phyloP scores from a whole-genome alignment of 2,329 filamentous ascomycete species.

The Cytospora leucostoma region DNA sequence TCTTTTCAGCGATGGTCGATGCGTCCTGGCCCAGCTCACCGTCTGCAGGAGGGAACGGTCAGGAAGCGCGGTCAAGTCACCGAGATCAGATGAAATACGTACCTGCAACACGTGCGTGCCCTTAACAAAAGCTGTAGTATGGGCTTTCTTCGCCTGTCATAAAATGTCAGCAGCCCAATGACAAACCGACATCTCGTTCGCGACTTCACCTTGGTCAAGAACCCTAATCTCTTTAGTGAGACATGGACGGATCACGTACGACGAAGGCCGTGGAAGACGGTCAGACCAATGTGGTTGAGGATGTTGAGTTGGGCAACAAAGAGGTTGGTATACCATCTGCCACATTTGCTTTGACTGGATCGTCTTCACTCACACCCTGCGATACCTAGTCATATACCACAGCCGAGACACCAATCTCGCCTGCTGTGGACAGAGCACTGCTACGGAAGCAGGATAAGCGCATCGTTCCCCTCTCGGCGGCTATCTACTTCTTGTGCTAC shows the following conservation, averaged over 20 bases:
- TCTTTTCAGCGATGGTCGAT: too few species aligned
- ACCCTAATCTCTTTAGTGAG: not conserved
- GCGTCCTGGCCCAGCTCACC: too few species aligned
- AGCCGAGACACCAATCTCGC: constrained; percentile 3
- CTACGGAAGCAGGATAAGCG: constrained; percentile 50
- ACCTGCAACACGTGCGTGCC: too few species aligned
- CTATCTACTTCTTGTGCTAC: constrained; percentile 58
- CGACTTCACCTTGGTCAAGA: too few species aligned
- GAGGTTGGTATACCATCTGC: constrained; percentile 11
- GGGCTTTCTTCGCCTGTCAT: too few species aligned
- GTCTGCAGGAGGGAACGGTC: too few species aligned
- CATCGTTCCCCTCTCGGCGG: constrained; percentile 55
- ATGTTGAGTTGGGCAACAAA: constrained; percentile 18
- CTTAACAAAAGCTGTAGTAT: too few species aligned
- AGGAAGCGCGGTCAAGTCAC: too few species aligned
- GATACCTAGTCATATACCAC: not conserved
- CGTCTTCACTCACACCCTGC: not conserved
- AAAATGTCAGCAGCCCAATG: not conserved
- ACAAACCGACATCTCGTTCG: not conserved
- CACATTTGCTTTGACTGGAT: not conserved
- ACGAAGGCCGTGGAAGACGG: constrained; percentile 7
- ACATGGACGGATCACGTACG: constrained; percentile 4
- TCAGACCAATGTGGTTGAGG: constrained; percentile 10
- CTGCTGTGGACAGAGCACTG: constrained; percentile 20
- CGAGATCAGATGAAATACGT: too few species aligned